Evolutionary conservation across 2,329 filamentous ascomycete genomes (phyloP), one percentile per base, ranked within the genome.

Genomic region (Penicillium sclerotiorum): DNA sequence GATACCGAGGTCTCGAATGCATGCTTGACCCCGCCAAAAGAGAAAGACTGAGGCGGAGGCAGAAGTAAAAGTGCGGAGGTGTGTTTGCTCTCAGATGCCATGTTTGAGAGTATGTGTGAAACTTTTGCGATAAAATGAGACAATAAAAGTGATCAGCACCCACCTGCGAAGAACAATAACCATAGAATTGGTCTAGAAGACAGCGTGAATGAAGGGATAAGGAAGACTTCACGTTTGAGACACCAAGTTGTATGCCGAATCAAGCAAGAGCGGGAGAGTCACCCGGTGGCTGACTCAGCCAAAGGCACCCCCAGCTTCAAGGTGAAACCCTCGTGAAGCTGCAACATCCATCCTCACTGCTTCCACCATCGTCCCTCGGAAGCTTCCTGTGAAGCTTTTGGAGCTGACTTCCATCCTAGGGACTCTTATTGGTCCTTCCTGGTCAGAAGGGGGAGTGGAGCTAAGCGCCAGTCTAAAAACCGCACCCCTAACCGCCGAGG

Each of bases 1-100:
- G 77, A 77, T 35, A 89, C 67, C 2, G 85, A 71, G n/a, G 78
- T 75, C 27, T 78, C 77, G 65, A 89, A 89, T 36, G 83, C 81
- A 23, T 80, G 78, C 52, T 75, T 77, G 53, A 90, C 73, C 1
- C 78, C 67, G 9, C 72, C 64, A 38, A 77, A 73, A 12, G 73
- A 77, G 41, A 79, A 73, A 8, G 83, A 81, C 23, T 77, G 73
- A 22, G 86, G 84, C 41, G 86, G 83, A 36, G 80, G 77, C 15
- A 87, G 81, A 45, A 90, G 75, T 13, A 90, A 76, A 28, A 90
- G 77, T 20, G 63, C 63, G 58, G 67, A 63, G 47, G 63, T 52
- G 36, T 57, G 53, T 33, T 50, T 53, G 38, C 45, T 40, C 38
- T 22, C 45, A 41, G 58, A 53, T 47, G 55, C 52, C 65, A 68